Evolutionary conservation across 192 early-diverging fungal species (phyloP), one percentile per base, ranked within the genome.

Genomic region (Lobosporangium transversale): DNA sequence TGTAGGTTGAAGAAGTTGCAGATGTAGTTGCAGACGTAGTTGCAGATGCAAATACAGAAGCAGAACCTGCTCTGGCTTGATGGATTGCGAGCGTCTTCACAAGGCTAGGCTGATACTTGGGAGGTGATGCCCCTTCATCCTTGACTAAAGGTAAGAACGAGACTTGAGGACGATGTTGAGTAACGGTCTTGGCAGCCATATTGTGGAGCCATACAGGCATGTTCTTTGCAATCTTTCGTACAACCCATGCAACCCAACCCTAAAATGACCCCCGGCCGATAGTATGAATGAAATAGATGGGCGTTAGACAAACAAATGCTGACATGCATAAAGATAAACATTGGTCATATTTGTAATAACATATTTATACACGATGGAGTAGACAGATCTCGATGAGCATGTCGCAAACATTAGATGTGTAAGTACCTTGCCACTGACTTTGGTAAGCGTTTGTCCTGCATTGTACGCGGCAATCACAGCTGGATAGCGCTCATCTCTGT

Each of bases 171-270:
- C 65, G 65, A 17, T 57, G 11, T 9, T 11, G 7, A 4, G 17
- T 8, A 8, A 30, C 17, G 11, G 24, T 11, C 9, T 23, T 52
- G 7, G 29, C 7, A 21, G 8, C 24, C 9, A 47, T n/a, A 9
- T 12, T 45, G 50, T 51, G 56, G 0, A 66, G 24, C 53, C 63
- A 66, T 0, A 10, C 8, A 1, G 63, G 63, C 63, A 66, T 66
- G 6, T 56, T 35, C 0, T 23, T 43, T 7, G 42, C 31, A 10
- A 66, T 26, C 6, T 29, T 48, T 1, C 53, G 63, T 4, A 40
- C 17, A 17, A 64, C 30, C 5, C 12, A 18, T 4, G 29, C 20
- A 20, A 14, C 44, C 51, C 24, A 45, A 4, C 20, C 33, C 62
- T 64, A 17, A 21, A 51, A 35, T n/a, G n/a, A n/a, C n/a, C n/a